phyloP scores from a whole-genome alignment of 2,329 filamentous ascomycete species.

The Aspergillus spinulosporus region DNA sequence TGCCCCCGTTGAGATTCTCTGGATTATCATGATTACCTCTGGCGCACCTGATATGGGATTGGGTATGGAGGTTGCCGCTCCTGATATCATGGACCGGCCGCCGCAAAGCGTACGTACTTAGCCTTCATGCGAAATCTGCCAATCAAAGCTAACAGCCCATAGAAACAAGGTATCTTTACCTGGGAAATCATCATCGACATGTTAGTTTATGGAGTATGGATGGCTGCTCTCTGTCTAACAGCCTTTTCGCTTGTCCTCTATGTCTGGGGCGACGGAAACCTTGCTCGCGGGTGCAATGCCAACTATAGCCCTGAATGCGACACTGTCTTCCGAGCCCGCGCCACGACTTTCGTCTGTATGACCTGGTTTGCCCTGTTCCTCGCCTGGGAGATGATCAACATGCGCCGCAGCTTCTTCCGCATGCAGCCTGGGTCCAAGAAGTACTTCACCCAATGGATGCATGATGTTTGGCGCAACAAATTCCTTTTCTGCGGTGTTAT shows the following conservation, averaged over 20 bases:
- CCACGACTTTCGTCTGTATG: slow-evolving; percentile 71
- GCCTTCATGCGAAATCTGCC: no score
- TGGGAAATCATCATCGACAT: slow-evolving; percentile 76
- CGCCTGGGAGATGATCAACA: slow-evolving; percentile 75
- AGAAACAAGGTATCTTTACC: slow-evolving; percentile 71
- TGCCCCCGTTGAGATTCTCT: slow-evolving; percentile 81
- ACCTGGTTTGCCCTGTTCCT: slow-evolving; percentile 77
- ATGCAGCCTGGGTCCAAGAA: slow-evolving; percentile 65
- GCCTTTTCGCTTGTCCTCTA: slow-evolving; percentile 67
- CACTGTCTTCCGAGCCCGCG: slow-evolving; percentile 68
- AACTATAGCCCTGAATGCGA: slow-evolving; percentile 57
- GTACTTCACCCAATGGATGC: slow-evolving; percentile 66
- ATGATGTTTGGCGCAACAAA: slow-evolving; percentile 69
- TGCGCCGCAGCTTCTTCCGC: slow-evolving; percentile 71
- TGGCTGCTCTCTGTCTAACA: slow-evolving; percentile 67
- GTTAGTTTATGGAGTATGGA: slow-evolving; percentile 74
- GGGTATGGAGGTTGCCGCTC: slow-evolving; percentile 72
- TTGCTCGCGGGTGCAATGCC: slow-evolving; percentile 63
- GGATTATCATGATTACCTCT: slow-evolving; percentile 93
- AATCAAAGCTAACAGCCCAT: slow-evolving; percentile 15
- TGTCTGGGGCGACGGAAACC: slow-evolving; percentile 59
- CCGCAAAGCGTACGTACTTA: slow-evolving; percentile 58
- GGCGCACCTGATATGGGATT: slow-evolving; percentile 86
- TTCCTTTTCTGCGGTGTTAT: slow-evolving; percentile 69
- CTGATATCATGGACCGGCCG: slow-evolving; percentile 76